Conservation (phyloP, 768 basidiomycete genomes). For the Botryobasidium botryosum region DNA sequence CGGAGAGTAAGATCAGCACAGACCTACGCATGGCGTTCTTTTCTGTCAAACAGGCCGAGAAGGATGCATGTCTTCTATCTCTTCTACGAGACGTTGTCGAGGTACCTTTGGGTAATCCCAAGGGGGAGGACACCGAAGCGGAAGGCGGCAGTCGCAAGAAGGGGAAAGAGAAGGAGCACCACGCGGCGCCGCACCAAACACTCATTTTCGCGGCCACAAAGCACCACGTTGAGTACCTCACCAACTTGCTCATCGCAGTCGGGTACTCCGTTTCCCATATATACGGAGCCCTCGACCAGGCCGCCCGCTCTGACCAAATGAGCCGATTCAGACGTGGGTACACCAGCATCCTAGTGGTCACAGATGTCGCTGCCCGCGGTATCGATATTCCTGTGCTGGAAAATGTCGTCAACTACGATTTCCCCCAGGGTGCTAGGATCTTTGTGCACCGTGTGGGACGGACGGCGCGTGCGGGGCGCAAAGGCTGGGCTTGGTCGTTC, state of each 20-base stretch:
- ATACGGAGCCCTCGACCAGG: conserved; percentile 89
- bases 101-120: conserved; percentile 40
- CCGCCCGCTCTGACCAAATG: conserved; percentile 79
- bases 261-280: conserved; percentile 88
- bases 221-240: conserved; percentile 94
- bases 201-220: conserved; percentile 93
- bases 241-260: conserved; percentile 53
- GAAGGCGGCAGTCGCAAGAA: conserved; percentile 36
- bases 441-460: conserved; percentile 96
- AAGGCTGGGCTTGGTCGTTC: conserved; percentile 95
- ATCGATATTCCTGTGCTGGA: conserved; percentile 95
- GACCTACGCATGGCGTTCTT: conserved; percentile 94
- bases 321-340: conserved; percentile 66
- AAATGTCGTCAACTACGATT: conserved; percentile 96
- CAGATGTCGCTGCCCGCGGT: conserved; percentile 94
- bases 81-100: conserved; percentile 78
- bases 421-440: conserved; percentile 81
- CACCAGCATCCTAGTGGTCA: conserved; percentile 82
- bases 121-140: conserved; percentile 27
- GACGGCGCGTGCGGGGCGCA: conserved; percentile 86
- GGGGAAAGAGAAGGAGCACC: conserved; percentile 26
- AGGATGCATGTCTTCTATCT: conserved; percentile 75
- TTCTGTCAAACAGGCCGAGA: conserved; percentile 79
- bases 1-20: conserved; percentile 86
- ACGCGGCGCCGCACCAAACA: conserved; percentile 73